Percentiles rank a stretch among this genome's conserved stretches.
Conservation (phyloP, 805 yeast species). For the Candida morakotiae region DNA sequence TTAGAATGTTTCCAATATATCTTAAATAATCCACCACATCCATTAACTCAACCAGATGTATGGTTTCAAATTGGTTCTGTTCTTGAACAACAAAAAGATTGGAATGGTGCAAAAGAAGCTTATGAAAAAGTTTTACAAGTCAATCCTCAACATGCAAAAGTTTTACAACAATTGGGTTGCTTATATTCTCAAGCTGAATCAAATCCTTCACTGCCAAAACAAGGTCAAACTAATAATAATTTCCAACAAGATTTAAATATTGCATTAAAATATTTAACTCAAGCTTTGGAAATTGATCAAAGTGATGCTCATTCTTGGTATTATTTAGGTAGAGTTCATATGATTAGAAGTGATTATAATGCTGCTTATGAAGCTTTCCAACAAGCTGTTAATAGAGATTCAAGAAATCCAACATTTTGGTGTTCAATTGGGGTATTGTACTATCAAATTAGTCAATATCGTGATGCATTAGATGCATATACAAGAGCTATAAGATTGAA, state of each 20-base stretch:
- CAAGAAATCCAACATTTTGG: slow-evolving; percentile 98
- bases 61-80: slow-evolving; percentile 99
- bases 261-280: slow-evolving; percentile 77
- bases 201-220: slow-evolving; percentile 19
- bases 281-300: slow-evolving; percentile 84
- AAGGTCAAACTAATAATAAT: slow-evolving; percentile 28
- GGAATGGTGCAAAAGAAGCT: slow-evolving; percentile 89
- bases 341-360: slow-evolving; percentile 92
- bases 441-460: slow-evolving; percentile 92
- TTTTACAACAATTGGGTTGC: slow-evolving; percentile 93
- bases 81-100: slow-evolving; percentile 88
- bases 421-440: slow-evolving; percentile 92
- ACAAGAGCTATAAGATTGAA: slow-evolving; percentile 93
- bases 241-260: slow-evolving; percentile 75
- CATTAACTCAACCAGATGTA: slow-evolving; percentile 92
- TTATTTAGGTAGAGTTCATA: slow-evolving; percentile 91
- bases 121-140: slow-evolving; percentile 87
- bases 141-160: slow-evolving; percentile 93
- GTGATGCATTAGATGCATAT: slow-evolving; percentile 97
- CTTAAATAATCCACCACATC: slow-evolving; percentile 86
- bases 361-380: slow-evolving; percentile 98
- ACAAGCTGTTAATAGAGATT: slow-evolving; percentile 95
- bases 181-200: slow-evolving; percentile 67
- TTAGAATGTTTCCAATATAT: slow-evolving; percentile 94
- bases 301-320: slow-evolving; percentile 97